A percentile compares a stretch with the other conserved stretches of the same genome.
phyloP scores from a whole-genome alignment of 345 rosid genomes.

The Tarenaya hassleriana region DNA sequence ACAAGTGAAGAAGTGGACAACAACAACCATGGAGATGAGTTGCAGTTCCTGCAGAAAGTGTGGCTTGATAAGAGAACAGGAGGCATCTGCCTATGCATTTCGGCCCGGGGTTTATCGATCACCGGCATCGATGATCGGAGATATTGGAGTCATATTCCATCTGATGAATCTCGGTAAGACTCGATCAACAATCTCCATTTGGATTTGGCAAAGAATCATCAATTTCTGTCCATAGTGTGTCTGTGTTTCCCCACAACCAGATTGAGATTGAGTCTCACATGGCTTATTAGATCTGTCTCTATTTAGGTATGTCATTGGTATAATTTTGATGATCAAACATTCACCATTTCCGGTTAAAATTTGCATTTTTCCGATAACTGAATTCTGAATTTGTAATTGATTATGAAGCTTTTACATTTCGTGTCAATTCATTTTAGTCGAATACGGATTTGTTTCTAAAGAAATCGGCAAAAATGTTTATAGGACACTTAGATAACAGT shows the following conservation, averaged over 20 bases:
- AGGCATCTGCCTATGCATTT: conserved; percentile 58
- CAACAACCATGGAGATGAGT: no score
- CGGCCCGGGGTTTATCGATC: conserved; percentile 63
- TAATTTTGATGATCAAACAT: neutral
- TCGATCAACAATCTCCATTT: neutral
- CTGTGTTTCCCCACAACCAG: no score
- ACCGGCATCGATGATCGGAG: conserved; percentile 92
- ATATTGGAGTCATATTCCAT: conserved; percentile 79
- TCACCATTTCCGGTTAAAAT: neutral
- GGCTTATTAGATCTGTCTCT: no score
- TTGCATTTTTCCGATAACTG: neutral
- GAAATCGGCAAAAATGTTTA: no score
- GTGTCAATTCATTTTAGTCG: no score
- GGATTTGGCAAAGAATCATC: neutral
- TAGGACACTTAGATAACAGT: neutral
- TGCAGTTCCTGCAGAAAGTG: conserved; percentile 43
- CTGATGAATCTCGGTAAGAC: conserved; percentile 77
- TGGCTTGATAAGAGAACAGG: conserved; percentile 76
- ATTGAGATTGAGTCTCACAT: no score
- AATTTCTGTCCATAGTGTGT: no score
- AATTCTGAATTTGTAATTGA: no score
- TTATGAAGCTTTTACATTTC: no score
- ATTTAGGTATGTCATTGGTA: neutral
- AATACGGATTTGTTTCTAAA: no score
- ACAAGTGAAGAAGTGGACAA: no score